phyloP scores from a whole-genome alignment of 208 protist species.

The Trichomonas vaginalis region DNA sequence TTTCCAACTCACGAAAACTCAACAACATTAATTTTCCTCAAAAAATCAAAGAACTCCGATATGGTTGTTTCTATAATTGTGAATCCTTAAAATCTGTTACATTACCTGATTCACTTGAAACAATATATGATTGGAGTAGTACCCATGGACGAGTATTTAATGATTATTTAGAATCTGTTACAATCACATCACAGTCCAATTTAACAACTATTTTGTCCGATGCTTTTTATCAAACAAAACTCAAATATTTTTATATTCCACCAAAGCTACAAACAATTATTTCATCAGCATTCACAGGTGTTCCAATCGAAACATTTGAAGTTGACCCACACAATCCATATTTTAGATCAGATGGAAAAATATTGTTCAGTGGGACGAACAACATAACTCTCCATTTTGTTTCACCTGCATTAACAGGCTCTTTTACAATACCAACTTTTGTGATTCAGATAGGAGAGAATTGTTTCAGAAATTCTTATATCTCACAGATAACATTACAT shows the following conservation, averaged over 20 bases:
- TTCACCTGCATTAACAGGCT: background rate
- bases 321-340: background rate
- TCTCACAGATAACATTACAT: too few relatives aligned
- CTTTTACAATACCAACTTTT: background rate
- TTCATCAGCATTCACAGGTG: background rate
- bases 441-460: background rate
- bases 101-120: background rate
- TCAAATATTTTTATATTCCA: background rate
- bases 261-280: background rate
- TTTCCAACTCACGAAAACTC: background rate
- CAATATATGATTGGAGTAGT: background rate
- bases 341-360: background rate
- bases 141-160: background rate
- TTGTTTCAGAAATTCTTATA: background rate
- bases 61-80: too few relatives aligned
- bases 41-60: too few relatives aligned
- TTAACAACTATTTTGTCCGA: background rate
- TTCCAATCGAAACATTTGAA: background rate
- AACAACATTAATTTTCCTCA: background rate
- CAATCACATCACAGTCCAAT: background rate
- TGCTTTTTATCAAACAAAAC: background rate
- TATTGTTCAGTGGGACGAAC: background rate
- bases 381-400: background rate
- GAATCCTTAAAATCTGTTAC: too few relatives aligned
- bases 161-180: background rate